Evolutionary conservation across 768 basidiomycete species (phyloP).

Genomic region (Boletus tylopilopsis): DNA sequence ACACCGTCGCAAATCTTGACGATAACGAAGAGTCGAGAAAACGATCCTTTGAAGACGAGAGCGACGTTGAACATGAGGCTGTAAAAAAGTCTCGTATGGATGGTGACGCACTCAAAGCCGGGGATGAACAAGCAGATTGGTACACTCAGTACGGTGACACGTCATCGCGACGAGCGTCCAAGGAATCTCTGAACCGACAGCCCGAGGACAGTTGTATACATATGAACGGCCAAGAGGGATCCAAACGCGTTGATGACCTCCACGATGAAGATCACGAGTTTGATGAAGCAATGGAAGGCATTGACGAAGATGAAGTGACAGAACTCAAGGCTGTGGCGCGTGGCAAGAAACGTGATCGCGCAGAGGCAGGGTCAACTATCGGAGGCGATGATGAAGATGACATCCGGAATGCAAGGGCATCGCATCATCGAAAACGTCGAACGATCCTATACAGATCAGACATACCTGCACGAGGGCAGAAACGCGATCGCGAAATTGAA

Average conservation of each 20-base stretch:
- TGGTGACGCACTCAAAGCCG: constrained; percentile 44
- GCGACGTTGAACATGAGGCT: constrained; percentile 39
- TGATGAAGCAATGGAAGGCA: constrained; percentile 34
- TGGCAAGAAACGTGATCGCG: constrained; percentile 75
- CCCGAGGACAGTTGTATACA: constrained; percentile 41
- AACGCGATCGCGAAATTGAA: constrained; percentile 60
- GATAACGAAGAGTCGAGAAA: constrained; percentile 34
- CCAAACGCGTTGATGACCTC: constrained; percentile 30
- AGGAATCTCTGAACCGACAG: constrained; percentile 43
- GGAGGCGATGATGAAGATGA: constrained; percentile 52
- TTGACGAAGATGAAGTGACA: constrained; percentile 41
- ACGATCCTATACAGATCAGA: constrained; percentile 53
- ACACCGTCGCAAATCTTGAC: constrained; percentile 21
- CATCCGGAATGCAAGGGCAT: constrained; percentile 38
- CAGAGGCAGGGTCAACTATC: constrained; percentile 68
- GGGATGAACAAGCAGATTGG: constrained; percentile 44
- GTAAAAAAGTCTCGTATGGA: constrained; percentile 55
- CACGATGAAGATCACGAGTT: constrained; percentile 48
- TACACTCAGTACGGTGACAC: constrained; percentile 30
- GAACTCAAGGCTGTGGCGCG: constrained; percentile 35
- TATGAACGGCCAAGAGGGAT: constrained; percentile 43
- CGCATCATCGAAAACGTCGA: constrained; percentile 54
- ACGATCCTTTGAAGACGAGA: constrained; percentile 43
- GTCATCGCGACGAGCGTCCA: constrained; percentile 40
- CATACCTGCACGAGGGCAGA: constrained; percentile 48